These are phyloP conservation scores for Corymbia citriodora DNA, from an alignment of 441 rosid species.

Conservation along the genomic window DNA sequence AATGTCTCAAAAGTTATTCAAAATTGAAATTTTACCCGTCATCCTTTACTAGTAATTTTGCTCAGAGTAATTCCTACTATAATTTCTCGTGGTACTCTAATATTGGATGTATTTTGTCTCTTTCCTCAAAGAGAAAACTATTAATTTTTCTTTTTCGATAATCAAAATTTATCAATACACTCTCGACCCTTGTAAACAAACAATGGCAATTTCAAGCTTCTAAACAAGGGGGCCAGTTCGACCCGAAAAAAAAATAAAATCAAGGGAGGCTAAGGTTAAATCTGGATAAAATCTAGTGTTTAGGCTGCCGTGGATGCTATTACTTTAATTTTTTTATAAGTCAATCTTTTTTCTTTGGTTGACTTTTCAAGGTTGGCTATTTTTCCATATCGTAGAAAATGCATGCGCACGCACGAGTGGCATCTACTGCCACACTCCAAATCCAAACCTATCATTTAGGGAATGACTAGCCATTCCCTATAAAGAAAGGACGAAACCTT, in stretches of 20 bases:
- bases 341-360: fast-evolving
- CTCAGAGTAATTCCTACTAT: neutral
- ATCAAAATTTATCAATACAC: fast-evolving
- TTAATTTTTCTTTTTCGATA: neutral
- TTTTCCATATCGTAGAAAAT: neutral
- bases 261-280: neutral
- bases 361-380: neutral
- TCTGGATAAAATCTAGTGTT: neutral
- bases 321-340: neutral
- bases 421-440: neutral
- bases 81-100: neutral
- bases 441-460: fast-evolving
- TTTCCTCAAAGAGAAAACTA: fast-evolving
- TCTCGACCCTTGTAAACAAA: neutral
- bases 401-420: fast-evolving
- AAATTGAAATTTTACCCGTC: neutral
- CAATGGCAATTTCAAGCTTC: neutral
- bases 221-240: neutral
- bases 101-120: neutral
- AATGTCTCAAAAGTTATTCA: neutral
- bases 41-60: no score
- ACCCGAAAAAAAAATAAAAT: no score
- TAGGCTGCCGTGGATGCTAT: neutral
- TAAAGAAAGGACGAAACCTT: neutral
- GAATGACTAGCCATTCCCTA: neutral